Evolutionary conservation across 192 early-diverging fungal genomes (phyloP), one percentile per base, ranked within the genome.

Genomic region (Obelidium mucronatum): DNA sequence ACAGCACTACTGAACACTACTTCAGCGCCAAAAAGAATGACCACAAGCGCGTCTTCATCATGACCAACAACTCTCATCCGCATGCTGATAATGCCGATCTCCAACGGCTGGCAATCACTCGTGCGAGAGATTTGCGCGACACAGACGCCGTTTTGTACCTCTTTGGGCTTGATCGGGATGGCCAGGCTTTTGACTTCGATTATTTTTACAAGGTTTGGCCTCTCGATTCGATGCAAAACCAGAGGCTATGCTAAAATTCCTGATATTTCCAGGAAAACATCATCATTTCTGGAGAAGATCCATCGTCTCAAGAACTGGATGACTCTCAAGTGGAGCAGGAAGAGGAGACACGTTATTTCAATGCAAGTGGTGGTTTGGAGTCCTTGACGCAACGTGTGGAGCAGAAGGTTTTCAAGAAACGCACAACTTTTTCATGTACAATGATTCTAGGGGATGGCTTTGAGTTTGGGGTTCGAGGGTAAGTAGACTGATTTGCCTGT

Each of bases 61-160:
- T 94, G 44, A 94, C 93, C 51, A 85, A 90, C 66, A 81, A 89
- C 65, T 90, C 92, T 66, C 80, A 88, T 56, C 93, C 93, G 2
- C 86, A 92, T 73, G 40, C 62, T 0, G 77, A 65, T 30, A 85
- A 90, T 48, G 34, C 80, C 35, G 74, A 80, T 28, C 62, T 88
- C 33, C 73, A 84, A 52, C 81, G 82, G 53, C 84, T 89, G 15
- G 86, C 89, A 6, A 86, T 84, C 1, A 85, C 82, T 26, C 81
- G 90, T 24, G 87, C 89, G 31, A 91, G 77, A 75, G 83, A 88
- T 51, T 65, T 72, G 22, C 51, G 24, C 37, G 33, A 51, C 1
- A 72, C 58, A 1, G 70, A 52, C 28, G 70, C 56, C 15, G 35
- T 72, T 55, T 2, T 72, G 8, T 72, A 72, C 36, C 36, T 72